Evolutionary conservation across 805 yeast genomes (phyloP), one percentile per base, ranked within the genome.

Genomic region (Yarrowia divulgata): DNA sequence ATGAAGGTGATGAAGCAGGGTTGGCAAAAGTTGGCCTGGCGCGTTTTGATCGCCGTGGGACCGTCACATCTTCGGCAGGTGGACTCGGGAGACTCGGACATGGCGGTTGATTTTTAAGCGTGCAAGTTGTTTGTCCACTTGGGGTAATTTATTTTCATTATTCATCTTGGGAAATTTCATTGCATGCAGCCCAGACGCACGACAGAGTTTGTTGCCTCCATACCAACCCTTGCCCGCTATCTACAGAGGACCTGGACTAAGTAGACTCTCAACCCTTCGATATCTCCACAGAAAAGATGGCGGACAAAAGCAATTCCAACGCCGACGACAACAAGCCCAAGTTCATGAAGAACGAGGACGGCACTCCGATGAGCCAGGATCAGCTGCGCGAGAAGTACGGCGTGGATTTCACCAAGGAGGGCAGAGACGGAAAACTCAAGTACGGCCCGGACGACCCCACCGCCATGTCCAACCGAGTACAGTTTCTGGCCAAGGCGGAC

Each of bases 381-480:
- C 46, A 64, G 48, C 57, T 63, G 35, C 66, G 78, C 64, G 82
- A 82, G 50, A 82, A 80, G 66, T 73, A 73, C 3, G 79, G 82
- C 69, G 87, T 87, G 2, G 83, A 85, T 72, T 90, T 88, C 72
- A 83, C 89, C 12, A 76, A 83, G 66, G 89, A 88, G n/a, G 85
- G 85, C 5, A 77, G 83, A 67, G 90, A 88, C 29, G 87, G 87
- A 3, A 81, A 85, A 19, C 84, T 81, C 77, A 88, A 87, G 75
- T 89, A 86, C 75, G 92, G 90, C 74, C 98, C 98, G 0, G 99
- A 95, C 73, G 87, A 88, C 68, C 98, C 98, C 32, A 87, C 90
- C 9, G 85, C 88, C 48, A 84, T 85, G 67, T 79, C 86, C 34
- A 93, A 91, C 76, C 88, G 87, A 75, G 85, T 85, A 71, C 82